phyloP scores from a whole-genome alignment of 1,284 basidiomycete genomes.

The Boletus mariae region DNA sequence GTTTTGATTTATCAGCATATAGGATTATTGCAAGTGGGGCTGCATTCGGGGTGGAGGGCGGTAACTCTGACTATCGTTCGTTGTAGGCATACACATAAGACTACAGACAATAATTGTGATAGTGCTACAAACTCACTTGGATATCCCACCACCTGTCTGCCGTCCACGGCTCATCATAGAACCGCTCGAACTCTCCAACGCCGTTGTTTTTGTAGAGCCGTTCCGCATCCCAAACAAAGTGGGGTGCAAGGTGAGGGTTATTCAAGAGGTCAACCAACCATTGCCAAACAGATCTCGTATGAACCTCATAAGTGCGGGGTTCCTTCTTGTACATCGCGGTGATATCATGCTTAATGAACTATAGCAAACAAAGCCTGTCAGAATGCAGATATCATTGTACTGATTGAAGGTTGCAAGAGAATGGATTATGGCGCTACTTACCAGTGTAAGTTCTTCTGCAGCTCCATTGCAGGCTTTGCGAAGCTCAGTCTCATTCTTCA shows the following conservation, averaged over 20 bases:
- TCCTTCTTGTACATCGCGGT: conserved; percentile 2
- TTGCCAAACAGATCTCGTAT: too few species aligned
- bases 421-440: background rate
- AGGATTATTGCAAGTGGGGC: background rate
- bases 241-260: too few species aligned
- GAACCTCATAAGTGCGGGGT: background rate
- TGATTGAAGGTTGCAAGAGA: too few species aligned
- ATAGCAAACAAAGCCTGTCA: background rate
- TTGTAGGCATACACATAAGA: background rate
- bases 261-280: too few species aligned
- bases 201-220: conserved; percentile 21
- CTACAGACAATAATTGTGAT: background rate
- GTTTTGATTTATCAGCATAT: background rate
- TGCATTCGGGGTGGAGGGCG: background rate
- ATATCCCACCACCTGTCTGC: conserved; percentile 28
- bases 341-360: conserved; percentile 4
- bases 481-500: conserved; percentile 5
- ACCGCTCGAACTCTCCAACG: conserved; percentile 14
- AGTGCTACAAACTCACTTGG: conserved; percentile 22
- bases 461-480: background rate
- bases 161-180: conserved; percentile 32
- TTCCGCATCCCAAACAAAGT: conserved; percentile 5
- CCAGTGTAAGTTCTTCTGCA: background rate
- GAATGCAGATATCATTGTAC: background rate
- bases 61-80: conserved; percentile 5